Conservation (phyloP, 352 stramenopile species). For the Phytophthora constricta region DNA sequence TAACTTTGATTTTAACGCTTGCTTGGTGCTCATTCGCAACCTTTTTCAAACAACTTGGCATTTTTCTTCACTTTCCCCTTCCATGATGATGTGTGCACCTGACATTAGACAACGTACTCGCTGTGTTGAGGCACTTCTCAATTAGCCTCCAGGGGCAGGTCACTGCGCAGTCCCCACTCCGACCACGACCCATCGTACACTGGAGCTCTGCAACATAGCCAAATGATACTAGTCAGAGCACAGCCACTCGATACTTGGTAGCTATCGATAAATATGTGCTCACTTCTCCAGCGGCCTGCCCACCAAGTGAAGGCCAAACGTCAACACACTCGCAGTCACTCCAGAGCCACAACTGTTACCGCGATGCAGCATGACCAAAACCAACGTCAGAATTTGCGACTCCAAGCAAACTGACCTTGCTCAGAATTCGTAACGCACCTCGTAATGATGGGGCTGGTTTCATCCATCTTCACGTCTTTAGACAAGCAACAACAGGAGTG, state of each 20-base stretch:
- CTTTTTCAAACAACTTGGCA: no score
- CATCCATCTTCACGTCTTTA: conserved; percentile 63
- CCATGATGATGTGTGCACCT: no score
- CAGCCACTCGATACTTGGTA: no score
- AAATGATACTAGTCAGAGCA: conserved; percentile 7
- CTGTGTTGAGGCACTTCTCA: no score
- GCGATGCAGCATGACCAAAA: no score
- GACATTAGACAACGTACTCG: no score
- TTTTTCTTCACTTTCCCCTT: no score
- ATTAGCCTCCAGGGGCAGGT: conserved; percentile 57
- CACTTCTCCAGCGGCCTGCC: conserved; percentile 78
- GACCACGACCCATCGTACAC: conserved; percentile 93
- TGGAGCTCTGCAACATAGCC: conserved; percentile 39
- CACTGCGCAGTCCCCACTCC: conserved; percentile 78
- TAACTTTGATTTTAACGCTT: no score
- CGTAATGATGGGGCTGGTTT: conserved; percentile 69
- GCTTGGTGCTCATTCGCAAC: no score
- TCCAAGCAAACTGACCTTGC: no score
- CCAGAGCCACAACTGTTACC: conserved; percentile 70
- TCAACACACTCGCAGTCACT: conserved; percentile 69
- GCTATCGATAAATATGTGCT: conserved; percentile 17
- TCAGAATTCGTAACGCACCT: no score
- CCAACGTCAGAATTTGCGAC: no score
- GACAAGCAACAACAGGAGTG: conserved; percentile 14
- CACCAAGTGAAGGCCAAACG: conserved; percentile 68